phyloP scores from a whole-genome alignment of 1,284 basidiomycete species.

The Tetrapyrgos nigripes region DNA sequence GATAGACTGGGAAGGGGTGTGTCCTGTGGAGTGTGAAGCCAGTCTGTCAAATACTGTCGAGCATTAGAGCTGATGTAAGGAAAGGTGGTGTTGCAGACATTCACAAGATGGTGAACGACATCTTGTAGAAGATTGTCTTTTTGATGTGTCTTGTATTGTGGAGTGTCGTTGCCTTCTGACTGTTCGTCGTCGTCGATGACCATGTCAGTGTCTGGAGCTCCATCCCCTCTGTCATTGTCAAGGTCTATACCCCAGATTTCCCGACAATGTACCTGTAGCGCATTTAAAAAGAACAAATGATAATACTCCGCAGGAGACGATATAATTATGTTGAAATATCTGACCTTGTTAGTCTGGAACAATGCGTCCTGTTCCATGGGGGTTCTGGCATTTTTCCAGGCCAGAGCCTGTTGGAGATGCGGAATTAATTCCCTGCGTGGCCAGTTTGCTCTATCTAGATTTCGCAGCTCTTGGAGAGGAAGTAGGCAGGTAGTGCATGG shows the following conservation, averaged over 20 bases:
- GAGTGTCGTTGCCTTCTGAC: background rate
- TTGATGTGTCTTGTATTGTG: background rate
- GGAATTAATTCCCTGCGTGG: background rate
- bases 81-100: background rate
- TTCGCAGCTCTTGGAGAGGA: constrained; percentile 16
- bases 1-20: background rate
- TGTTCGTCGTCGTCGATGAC: too few relatives aligned
- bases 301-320: background rate
- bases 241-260: background rate
- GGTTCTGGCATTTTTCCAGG: constrained; percentile 5
- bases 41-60: background rate
- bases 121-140: background rate
- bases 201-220: background rate
- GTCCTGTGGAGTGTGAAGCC: background rate
- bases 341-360: constrained; percentile 31
- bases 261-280: background rate
- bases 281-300: background rate
- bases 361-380: background rate
- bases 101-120: background rate
- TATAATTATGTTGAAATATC: constrained; percentile 19
- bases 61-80: background rate
- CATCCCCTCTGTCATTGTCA: background rate
- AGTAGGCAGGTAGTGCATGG: constrained; percentile 33
- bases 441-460: constrained; percentile 26
- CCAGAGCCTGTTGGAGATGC: background rate